Percentiles rank a stretch among this genome's conserved stretches.
These are phyloP conservation scores for Pseudevernia furfuracea DNA, from an alignment of 495 filamentous ascomycete genomes.

Conservation along the genomic window DNA sequence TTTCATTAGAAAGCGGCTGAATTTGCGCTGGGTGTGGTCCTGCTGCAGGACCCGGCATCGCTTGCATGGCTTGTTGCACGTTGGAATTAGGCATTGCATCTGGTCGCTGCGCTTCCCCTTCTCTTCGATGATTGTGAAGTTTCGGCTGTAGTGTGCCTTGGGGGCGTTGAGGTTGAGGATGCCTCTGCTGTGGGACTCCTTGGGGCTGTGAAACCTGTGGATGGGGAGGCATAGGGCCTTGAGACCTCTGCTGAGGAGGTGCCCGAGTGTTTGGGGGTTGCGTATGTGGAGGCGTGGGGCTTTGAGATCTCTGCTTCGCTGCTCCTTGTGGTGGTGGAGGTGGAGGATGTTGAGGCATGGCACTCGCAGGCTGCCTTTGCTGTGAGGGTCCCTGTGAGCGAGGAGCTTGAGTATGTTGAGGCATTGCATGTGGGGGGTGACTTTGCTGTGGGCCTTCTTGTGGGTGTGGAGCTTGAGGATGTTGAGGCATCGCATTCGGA, in stretches of 20 bases:
- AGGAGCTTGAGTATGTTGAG: neutral
- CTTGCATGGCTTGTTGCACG: neutral
- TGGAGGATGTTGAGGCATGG: neutral
- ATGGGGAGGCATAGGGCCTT: neutral
- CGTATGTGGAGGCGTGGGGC: neutral
- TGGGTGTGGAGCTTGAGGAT: neutral
- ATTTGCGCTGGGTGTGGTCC: neutral
- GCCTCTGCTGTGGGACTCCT: neutral
- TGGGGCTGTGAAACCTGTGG: constrained; percentile 1
- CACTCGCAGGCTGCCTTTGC: neutral
- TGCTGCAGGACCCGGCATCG: neutral
- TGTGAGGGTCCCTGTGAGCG: neutral
- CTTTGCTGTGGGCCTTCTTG: constrained; percentile 1
- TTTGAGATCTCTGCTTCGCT: neutral
- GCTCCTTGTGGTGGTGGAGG: neutral
- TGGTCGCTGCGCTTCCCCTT: neutral
- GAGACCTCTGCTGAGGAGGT: constrained; percentile 2
- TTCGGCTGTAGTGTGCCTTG: neutral
- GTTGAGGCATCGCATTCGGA: too few relatives aligned
- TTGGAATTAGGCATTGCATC: neutral
- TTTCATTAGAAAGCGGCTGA: neutral
- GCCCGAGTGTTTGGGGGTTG: neutral
- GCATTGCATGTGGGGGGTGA: neutral
- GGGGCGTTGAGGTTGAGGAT: neutral
- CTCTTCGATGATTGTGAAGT: neutral